phyloP scores from a whole-genome alignment of 148 eudicot genomes.

The Talinum fruticosum region DNA sequence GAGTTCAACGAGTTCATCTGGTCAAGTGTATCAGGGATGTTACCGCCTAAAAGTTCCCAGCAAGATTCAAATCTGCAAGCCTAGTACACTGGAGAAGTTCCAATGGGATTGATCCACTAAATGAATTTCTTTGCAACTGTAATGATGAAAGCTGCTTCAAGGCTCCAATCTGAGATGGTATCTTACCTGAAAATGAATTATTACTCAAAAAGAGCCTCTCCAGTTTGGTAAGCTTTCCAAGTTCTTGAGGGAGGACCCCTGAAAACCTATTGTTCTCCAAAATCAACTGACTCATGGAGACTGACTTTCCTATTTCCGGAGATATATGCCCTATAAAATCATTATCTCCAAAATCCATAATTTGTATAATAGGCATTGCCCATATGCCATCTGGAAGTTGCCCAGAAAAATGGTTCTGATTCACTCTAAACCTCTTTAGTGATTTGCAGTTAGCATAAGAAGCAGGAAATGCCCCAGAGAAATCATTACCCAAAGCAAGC shows the following conservation, averaged over 20 bases:
- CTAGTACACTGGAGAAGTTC: conserved; percentile 53
- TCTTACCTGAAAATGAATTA: conserved; percentile 65
- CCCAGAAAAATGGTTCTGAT: conserved; percentile 62
- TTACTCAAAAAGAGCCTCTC: conserved; percentile 58
- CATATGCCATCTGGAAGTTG: conserved; percentile 65
- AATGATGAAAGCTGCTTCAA: conserved; percentile 63
- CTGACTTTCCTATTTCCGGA: conserved; percentile 44
- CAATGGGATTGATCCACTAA: conserved; percentile 61
- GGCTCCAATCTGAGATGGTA: conserved; percentile 53
- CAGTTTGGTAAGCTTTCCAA: conserved; percentile 50
- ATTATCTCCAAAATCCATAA: conserved; percentile 77
- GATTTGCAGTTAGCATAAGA: conserved; percentile 63
- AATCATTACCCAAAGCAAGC: conserved; percentile 77
- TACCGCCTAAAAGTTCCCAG: conserved; percentile 54
- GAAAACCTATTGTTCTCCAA: conserved; percentile 65
- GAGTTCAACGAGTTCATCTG: conserved; percentile 64
- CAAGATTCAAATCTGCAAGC: conserved; percentile 78
- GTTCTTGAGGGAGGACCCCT: conserved; percentile 60
- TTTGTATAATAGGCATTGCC: conserved; percentile 54
- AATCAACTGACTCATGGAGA: conserved; percentile 46
- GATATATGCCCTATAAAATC: conserved; percentile 56
- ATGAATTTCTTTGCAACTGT: conserved; percentile 53
- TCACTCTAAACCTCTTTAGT: conserved; percentile 66
- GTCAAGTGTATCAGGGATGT: conserved; percentile 57
- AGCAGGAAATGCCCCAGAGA: conserved; percentile 66